Percentiles rank a stretch among this genome's conserved stretches.
phyloP scores from a whole-genome alignment of 805 yeast species.

The Lipomyces lipofer region DNA sequence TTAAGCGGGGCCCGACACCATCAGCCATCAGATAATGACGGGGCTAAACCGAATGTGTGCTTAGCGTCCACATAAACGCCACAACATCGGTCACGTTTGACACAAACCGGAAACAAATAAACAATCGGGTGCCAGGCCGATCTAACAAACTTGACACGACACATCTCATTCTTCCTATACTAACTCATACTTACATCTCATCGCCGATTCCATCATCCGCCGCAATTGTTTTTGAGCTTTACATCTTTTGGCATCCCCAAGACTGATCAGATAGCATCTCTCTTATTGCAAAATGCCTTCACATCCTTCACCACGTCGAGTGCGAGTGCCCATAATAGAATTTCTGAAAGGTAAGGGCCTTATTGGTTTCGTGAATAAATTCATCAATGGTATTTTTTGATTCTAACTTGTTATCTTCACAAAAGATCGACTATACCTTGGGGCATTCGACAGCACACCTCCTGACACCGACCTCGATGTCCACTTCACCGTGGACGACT shows the following conservation, averaged over 20 bases:
- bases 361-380: background rate
- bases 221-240: background rate
- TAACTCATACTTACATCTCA: background rate
- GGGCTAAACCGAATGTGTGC: background rate
- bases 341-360: conserved; percentile 38
- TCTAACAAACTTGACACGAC: background rate
- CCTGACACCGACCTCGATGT: conserved; percentile 72
- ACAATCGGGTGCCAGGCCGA: background rate
- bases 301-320: conserved; percentile 26
- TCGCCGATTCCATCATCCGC: background rate
- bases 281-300: background rate
- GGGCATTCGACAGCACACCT: conserved; percentile 82
- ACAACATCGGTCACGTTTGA: background rate
- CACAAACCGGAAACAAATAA: background rate
- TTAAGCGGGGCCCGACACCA: background rate
- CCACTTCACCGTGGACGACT: conserved; percentile 88
- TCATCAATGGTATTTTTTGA: background rate
- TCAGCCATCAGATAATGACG: background rate
- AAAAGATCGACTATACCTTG: conserved; percentile 71
- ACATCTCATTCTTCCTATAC: background rate
- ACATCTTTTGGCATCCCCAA: background rate
- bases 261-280: background rate
- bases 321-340: conserved; percentile 40
- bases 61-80: background rate
- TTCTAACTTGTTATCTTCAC: conserved; percentile 8